phyloP scores from a whole-genome alignment of 306 rosid genomes.

The Luffa aegyptiaca region DNA sequence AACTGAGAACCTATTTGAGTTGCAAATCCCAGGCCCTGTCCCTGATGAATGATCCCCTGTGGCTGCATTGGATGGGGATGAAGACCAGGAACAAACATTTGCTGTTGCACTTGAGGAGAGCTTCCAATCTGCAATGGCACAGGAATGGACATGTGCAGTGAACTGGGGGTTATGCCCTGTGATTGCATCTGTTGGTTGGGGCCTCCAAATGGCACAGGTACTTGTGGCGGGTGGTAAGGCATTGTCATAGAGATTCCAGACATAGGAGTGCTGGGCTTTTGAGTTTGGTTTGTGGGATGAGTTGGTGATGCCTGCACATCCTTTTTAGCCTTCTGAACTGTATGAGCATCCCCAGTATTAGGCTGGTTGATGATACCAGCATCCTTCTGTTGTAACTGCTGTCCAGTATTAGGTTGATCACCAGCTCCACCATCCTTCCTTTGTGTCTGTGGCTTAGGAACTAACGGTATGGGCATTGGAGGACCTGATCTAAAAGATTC shows the following conservation, averaged over 20 bases:
- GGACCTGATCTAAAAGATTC: conserved; percentile 45
- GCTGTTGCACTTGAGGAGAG: conserved; percentile 64
- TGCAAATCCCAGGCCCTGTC: conserved; percentile 47
- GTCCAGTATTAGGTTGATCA: conserved; percentile 34
- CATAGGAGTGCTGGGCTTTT: conserved; percentile 48
- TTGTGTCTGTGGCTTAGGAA: conserved; percentile 61
- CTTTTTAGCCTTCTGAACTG: conserved; percentile 35
- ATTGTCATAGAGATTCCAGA: conserved; percentile 55
- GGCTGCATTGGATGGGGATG: conserved; percentile 75
- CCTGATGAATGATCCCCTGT: conserved; percentile 62
- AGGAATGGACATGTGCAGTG: conserved; percentile 58
- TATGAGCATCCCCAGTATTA: conserved; percentile 34
- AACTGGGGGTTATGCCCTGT: conserved; percentile 52
- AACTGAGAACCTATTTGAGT: conserved; percentile 65
- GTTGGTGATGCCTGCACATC: conserved; percentile 40
- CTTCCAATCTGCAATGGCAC: conserved; percentile 53
- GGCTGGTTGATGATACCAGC: conserved; percentile 32
- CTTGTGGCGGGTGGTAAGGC: conserved; percentile 60
- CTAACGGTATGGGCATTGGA: conserved; percentile 48
- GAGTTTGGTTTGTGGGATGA: conserved; percentile 43
- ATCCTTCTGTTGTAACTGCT: conserved; percentile 23
- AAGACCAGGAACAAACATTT: conserved; percentile 55
- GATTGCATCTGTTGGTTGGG: conserved; percentile 72
- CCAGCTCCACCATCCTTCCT: conserved; percentile 47
- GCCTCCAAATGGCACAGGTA: conserved; percentile 63